Evolutionary conservation across 2,329 filamentous ascomycete species (phyloP), one percentile per base, ranked within the genome.

Genomic region (Coniochaeta prunicola): DNA sequence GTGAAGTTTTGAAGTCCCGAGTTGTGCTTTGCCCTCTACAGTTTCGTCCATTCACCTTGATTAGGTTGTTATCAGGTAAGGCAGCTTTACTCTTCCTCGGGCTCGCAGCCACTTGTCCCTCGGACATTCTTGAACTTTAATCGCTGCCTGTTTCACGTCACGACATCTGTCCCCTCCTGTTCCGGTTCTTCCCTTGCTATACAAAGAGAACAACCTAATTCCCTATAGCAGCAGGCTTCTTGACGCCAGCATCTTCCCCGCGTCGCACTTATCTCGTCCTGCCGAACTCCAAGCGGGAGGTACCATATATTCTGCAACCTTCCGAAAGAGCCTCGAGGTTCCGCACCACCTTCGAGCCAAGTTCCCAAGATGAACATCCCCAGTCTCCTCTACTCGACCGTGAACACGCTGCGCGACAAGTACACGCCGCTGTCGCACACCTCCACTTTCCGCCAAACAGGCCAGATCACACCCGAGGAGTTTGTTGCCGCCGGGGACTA

Each of bases 401-500:
- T 97, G 73, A 94, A 96, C 74, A 91, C 88, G 66, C 86, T 96
- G 70, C 90, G 93, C 67, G 94, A 97, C 76, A 88, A 88, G 67
- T 93, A 96, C 75, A 91, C 93, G 13, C 92, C 92, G 42, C 88
- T 96, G 68, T 87, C 86, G 60, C 88, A 96, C 73, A 96, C 86
- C 57, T 97, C 93, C 3, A 97, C 91, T 64, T 99, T 99, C 76
- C 90, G 93, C 67, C 83, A 85, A 68, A 96, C 92, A 4, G 94
- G 94, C 64, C 90, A 97, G 77, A 94, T 99, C 75, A 97, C 93
- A 0, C 93, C 93, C 19, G 93, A 97, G 70, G 94, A 99, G 80
- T 99, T 99, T 74, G 82, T 97, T 56, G 88, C 90, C 4, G 94
- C 94, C 3, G 94, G 94, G 67, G 94, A 99, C 78, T 99, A 97